Base-by-base conservation (phyloP, 1,139 yeast species). In the Yamadazyma jaroonii region DNA sequence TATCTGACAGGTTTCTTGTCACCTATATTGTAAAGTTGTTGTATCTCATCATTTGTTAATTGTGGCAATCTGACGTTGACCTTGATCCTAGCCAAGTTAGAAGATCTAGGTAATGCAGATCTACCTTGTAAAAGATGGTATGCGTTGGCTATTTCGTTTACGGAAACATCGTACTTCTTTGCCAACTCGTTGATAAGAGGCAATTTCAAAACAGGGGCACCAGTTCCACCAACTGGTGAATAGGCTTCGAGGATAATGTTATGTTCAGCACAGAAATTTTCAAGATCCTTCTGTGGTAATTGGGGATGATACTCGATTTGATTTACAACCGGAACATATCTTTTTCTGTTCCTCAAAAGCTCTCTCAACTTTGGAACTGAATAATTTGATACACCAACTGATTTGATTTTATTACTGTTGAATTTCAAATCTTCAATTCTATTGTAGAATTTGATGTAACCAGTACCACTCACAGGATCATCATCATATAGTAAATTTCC, bases 211-310 rank as follows among this genome's bases (percentile, higher is more conserved):
- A 67, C 61, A 6, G 67, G 56, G 8, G 77, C 77, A 32, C 70
- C 74, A 2, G 90, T 74, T 59, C 85, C 86, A 11, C 85, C 94
- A 46, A 87, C 68, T 10, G 95, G 84, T 4, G 86, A 77, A 57
- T 75, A 85, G 0, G 92, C 89, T 55, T 83, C 84, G 7, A 79
- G 72, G 6, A 69, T 57, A 25, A 84, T 69, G 17, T 60, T 66
- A 25, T 72, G 50, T 28, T 61, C 41, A 25, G 61, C 52, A 45
- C 65, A 59, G 48, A 54, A 68, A 34, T 66, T 59, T 27, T 72
- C 58, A 48, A 70, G 63, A 39, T 64, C 57, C 32, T 61, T 41
- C 36, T 60, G 62, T 2, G 74, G 74, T 42, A 63, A 57, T 71
- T 73, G 70, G 29, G 75, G 76, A 50, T 70, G 74, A 50, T 67